Base-by-base conservation (phyloP, 2,329 filamentous ascomycete species). In the Lecanosticta acicola region DNA sequence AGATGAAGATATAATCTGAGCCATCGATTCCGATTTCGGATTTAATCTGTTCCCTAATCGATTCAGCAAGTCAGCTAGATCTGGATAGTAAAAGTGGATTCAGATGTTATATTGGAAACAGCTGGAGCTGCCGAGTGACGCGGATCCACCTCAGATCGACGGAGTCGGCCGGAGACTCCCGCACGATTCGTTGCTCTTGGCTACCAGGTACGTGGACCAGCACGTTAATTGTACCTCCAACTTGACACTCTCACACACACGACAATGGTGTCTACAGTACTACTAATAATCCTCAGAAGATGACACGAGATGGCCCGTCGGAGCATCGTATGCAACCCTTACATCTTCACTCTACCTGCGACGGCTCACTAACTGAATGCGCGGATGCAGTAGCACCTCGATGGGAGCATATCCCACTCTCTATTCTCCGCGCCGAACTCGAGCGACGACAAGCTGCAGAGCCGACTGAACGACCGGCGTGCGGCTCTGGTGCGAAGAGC, bases 401-500 rank as follows among this genome's bases (percentile, higher is more conserved):
- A 51, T 70, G 66, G 63, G 54, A 60, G 42, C 60, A 67, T 46
- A 61, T 72, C 20, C 68, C 71, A 11, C 66, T 67, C 39, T 59
- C 66, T 39, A 48, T 73, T 39, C 70, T 79, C 32, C 70, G 65
- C 49, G 71, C 69, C 29, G 75, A 78, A 62, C 63, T 79, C 26
- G 62, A 61, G 43, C 67, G 74, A 56, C 66, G 77, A 60, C 69
- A 75, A 57, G 63, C 69, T 41, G 58, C 58, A n/a, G 63, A 62
- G 32, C n/a, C n/a, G n/a, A n/a, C n/a, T 29, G 57, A 60, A 20
- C 68, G 70, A 46, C 77, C 77, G n/a, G 55, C 64, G 35, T 80
- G 78, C 60, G 77, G 76, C 19, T 76, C 73, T n/a, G 70, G 69
- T 35, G 62, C 65, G 18, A 59, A 50, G 11, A 67, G 64, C 43